A percentile compares a stretch with the other conserved stretches of the same genome.
phyloP scores from a whole-genome alignment of 352 stramenopile genomes.

The Pythium biforme region DNA sequence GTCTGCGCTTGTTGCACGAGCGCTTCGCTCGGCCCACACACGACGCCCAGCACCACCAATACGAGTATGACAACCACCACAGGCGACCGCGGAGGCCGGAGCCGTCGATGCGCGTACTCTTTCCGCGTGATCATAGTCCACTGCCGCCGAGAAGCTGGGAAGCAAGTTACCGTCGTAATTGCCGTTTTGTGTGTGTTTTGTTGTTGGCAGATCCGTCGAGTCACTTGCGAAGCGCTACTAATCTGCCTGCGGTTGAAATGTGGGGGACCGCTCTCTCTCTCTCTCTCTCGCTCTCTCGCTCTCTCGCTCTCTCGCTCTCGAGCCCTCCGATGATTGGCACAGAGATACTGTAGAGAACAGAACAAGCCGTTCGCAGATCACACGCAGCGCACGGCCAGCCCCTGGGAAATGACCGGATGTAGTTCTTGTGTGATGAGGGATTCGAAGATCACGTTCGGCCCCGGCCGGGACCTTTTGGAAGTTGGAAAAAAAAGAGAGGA shows the following conservation, averaged over 20 bases:
- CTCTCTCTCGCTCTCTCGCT: too few relatives aligned
- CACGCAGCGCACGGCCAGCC: too few relatives aligned
- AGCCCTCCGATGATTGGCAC: too few relatives aligned
- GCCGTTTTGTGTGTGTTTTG: not conserved
- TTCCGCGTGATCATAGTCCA: conserved; percentile 22
- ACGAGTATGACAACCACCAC: not conserved
- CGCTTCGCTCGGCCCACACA: conserved; percentile 1
- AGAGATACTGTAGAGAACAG: too few relatives aligned
- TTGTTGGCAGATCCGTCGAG: not conserved
- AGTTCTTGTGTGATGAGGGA: not conserved
- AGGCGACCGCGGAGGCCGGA: conserved; percentile 2
- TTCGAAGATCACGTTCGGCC: not conserved
- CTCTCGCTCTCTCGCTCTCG: too few relatives aligned
- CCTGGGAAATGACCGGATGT: too few relatives aligned
- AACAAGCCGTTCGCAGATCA: not conserved
- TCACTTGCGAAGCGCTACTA: not conserved
- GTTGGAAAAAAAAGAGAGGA: not conserved
- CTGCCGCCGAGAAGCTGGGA: too few relatives aligned
- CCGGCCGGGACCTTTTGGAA: not conserved
- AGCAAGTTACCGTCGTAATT: not conserved
- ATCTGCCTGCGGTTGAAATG: too few relatives aligned
- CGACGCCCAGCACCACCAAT: not conserved
- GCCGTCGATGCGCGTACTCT: conserved; percentile 18
- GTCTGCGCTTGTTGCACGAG: conserved; percentile 62
- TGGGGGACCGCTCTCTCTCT: too few relatives aligned